Percentiles rank a stretch among this genome's conserved stretches.
phyloP scores from a whole-genome alignment of 1,284 basidiomycete species.

The Moniliella sp. region DNA sequence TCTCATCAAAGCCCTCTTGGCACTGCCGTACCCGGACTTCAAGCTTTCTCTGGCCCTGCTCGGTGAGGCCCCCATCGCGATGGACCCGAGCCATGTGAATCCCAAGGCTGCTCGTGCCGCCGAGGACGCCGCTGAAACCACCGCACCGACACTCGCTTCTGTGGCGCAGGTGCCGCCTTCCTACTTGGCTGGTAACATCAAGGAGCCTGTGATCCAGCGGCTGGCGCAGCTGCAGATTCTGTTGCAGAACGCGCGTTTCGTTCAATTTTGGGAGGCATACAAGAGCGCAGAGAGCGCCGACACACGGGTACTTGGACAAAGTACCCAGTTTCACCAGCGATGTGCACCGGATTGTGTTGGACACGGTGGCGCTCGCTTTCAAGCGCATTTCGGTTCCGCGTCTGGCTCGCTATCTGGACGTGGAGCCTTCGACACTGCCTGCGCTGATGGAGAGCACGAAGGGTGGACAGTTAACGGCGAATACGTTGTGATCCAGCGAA shows the following conservation, averaged over 20 bases:
- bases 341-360: too few species aligned
- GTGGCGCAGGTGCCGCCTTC: slow-evolving; percentile 21
- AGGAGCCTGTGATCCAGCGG: slow-evolving; percentile 46
- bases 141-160: slow-evolving; percentile 2
- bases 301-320: too few species aligned
- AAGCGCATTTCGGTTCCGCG: too few species aligned
- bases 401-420: too few species aligned
- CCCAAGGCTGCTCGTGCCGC: slow-evolving; percentile 6
- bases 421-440: too few species aligned
- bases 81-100: slow-evolving; percentile 6
- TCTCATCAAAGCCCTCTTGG: slow-evolving; percentile 71
- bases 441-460: too few species aligned
- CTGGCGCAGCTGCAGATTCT: slow-evolving; percentile 54
- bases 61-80: slow-evolving; percentile 41
- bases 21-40: slow-evolving; percentile 60
- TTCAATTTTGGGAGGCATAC: slow-evolving; percentile 83
- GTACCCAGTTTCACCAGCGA: too few species aligned
- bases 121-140: slow-evolving; percentile 6
- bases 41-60: slow-evolving; percentile 73
- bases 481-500: slow-evolving; percentile 48
- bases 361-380: too few species aligned
- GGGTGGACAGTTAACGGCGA: too few species aligned
- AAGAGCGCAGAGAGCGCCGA: too few species aligned
- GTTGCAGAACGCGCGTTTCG: slow-evolving; percentile 68
- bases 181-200: slow-evolving; percentile 34